Base-by-base conservation (phyloP, 495 filamentous ascomycete species). In the Talaromyces thailandensis region DNA sequence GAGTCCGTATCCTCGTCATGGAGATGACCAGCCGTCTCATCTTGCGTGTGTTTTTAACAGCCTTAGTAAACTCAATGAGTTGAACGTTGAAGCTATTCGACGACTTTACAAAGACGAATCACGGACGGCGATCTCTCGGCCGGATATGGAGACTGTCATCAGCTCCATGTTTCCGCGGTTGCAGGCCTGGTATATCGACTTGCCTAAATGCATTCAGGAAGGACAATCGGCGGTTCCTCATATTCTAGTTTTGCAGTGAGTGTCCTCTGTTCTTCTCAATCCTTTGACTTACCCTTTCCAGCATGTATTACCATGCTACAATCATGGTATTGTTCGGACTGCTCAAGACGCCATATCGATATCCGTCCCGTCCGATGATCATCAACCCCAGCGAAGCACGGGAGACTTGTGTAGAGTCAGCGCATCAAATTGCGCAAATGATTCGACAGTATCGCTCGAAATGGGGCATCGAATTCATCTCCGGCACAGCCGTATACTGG, bases 231-330 rank as follows among this genome's bases (percentile, higher is more conserved):
- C 68, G 12, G 60, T 73, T 24, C 71, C 76, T 55, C 75, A 78
- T 53, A 35, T 76, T 12, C 57, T 79, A 16, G 62, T 63, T 31
- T 52, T 77, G 58, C 71, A 73, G 76, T 79, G 71, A 74, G 75
- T 64, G 2, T 37, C 35, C 23, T 29, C 2, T 40, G 35, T 12
- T 40, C 31, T 61, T 16, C 25, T 8, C 40, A 7, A 12, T 1
- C 16, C 25, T 12, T 26, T 21, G 2, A 14, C 21, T 35, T 64
- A 31, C 57, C 58, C 3, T 25, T 1, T 29, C 35, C 29, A 71
- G 69, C 31, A 55, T 74, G 25, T 69, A 66, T 48, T 72, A 72
- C 25, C 71, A 74, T 58, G 71, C 67, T 0, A 71, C 68, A 3
- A 61, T 71, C 25, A 66, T 68, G 24, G 66, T 70, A 18, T 58